These are phyloP conservation scores for Tephrocybe sp. DNA, from an alignment of 768 basidiomycete species.

Conservation along the genomic window DNA sequence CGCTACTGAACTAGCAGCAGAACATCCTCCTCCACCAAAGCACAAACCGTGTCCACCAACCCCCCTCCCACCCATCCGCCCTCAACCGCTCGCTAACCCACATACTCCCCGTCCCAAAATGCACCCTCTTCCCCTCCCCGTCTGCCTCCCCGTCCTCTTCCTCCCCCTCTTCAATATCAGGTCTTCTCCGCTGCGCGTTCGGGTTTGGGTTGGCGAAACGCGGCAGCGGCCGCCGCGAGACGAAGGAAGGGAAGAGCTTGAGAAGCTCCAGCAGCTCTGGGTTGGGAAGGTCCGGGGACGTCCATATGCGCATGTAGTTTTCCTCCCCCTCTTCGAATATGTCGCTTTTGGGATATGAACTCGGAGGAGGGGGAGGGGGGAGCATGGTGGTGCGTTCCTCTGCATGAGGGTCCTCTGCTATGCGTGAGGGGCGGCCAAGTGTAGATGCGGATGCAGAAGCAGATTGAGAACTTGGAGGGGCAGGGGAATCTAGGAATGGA, in stretches of 20 bases:
- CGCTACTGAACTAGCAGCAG: too few relatives aligned
- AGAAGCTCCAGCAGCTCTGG: conserved; percentile 71
- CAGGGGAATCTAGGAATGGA: conserved; percentile 76
- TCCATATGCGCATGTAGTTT: conserved; percentile 75
- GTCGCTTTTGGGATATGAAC: conserved; percentile 33
- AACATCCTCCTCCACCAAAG: conserved; percentile 81
- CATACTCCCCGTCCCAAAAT: conserved; percentile 82
- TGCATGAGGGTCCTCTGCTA: too few relatives aligned
- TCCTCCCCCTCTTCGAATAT: conserved; percentile 34
- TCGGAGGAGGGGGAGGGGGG: too few relatives aligned
- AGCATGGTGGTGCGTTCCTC: conserved; percentile 29
- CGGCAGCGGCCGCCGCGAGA: conserved; percentile 67
- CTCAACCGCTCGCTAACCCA: conserved; percentile 69
- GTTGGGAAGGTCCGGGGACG: conserved; percentile 75
- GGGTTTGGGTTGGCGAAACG: conserved; percentile 57
- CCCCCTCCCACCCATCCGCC: conserved; percentile 66
- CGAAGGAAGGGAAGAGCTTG: conserved; percentile 74
- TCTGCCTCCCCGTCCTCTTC: conserved; percentile 53
- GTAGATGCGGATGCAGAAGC: too few relatives aligned
- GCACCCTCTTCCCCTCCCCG: conserved; percentile 55
- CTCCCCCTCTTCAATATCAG: conserved; percentile 73
- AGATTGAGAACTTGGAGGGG: conserved; percentile 55
- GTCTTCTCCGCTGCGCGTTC: too few relatives aligned
- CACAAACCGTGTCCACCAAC: conserved; percentile 77
- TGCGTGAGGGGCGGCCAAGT: too few relatives aligned